Percentiles rank a stretch among this genome's conserved stretches.
Evolutionary conservation across 495 filamentous ascomycete genomes (phyloP).

Genomic region (Pseudoneurospora amorphoporcata): DNA sequence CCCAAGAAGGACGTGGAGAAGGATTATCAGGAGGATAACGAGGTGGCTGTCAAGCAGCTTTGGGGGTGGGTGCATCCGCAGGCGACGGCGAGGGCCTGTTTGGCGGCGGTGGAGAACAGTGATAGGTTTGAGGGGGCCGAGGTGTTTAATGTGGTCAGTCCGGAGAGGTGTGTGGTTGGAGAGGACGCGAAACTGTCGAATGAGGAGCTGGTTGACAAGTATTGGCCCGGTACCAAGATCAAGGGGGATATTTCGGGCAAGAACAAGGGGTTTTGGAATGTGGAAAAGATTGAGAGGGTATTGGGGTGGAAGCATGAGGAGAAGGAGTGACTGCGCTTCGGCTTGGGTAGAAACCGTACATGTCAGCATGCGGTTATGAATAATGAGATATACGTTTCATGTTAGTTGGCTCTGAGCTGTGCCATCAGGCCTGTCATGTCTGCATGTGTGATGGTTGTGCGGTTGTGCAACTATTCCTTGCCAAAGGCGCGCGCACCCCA

Average conservation of each 20-base stretch:
- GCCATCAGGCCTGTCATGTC: neutral
- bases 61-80: neutral
- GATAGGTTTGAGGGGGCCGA: neutral
- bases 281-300: neutral
- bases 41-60: neutral
- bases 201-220: neutral
- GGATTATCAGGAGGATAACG: neutral
- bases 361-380: neutral
- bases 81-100: neutral
- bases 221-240: neutral
- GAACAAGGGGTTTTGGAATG: neutral
- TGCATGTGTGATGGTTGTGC: neutral
- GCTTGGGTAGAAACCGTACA: neutral
- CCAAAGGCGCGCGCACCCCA: too few species aligned
- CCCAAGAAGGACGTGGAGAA: neutral
- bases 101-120: neutral
- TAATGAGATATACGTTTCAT: neutral
- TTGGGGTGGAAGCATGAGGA: neutral
- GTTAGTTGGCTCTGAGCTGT: neutral
- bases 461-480: too few species aligned
- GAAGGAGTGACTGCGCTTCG: neutral
- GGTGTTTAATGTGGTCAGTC: neutral
- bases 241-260: neutral
- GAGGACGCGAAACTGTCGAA: neutral
- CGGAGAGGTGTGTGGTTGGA: neutral